Evolutionary conservation across 2,329 filamentous ascomycete genomes (phyloP), one percentile per base, ranked within the genome.

Genomic region (Septoria linicola): DNA sequence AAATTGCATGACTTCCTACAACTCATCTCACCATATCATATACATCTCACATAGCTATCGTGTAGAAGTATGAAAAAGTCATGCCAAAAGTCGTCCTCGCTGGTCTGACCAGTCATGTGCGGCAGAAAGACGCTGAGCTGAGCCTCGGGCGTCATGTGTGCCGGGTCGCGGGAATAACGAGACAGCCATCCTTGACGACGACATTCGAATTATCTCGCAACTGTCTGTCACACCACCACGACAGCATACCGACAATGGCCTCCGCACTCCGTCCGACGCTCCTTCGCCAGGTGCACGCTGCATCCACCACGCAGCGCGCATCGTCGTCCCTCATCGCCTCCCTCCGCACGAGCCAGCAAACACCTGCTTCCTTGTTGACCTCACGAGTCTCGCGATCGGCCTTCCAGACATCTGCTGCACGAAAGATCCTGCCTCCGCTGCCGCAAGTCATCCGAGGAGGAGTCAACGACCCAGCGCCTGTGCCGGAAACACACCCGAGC

Each of bases 381-480:
- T 72, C 70, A 63, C 64, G 71, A 58, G 49, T 59, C 68, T 73
- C 65, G 63, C 70, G 83, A 71, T 85, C 90, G 60, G 85, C 88
- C 63, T 96, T 99, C 81, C 91, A 96, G 74, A 88, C 86, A 66
- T 89, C 88, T 35, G 80, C 83, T 72, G 81, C 82, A 73, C 81
- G 82, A 72, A 79, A 80, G 68, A 85, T 92, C 67, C 80, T 99
- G 51, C 89, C 92, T 54, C 85, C 90, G 49, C 81, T 87, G 60
- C 90, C 91, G 66, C 93, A 70, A 53, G 60, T 57, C 41, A 64
- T 69, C 43, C 41, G 58, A 27, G 66, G 66, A 55, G 57, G 66
- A 87, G 89, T 91, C 69, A 99, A 99, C 75, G 91, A 97, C 67
- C 82, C 93, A 49, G 87, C 82, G 25, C 82, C 82, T 32, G 73